Conservation (phyloP, 1,284 basidiomycete genomes). For the Ustilago vetiveriae region DNA sequence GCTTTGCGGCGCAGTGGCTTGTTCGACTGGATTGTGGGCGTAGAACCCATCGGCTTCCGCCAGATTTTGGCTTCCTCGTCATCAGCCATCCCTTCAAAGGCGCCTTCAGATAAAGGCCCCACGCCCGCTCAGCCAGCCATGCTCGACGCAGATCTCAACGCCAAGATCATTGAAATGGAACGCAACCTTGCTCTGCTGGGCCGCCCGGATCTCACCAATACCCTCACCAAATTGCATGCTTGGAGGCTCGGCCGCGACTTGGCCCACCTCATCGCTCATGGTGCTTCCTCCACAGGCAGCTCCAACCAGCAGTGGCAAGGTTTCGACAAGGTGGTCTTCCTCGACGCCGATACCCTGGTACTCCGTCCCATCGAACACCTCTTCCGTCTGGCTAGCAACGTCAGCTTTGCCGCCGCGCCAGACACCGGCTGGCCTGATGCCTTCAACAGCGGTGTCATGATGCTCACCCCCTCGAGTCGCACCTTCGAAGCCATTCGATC, state of each 20-base stretch:
- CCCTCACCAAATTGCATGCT: conserved; percentile 90
- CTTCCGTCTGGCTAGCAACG: conserved; percentile 36
- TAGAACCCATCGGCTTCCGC: conserved; percentile 70
- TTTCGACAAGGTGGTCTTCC: conserved; percentile 88
- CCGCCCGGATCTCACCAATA: conserved; percentile 87
- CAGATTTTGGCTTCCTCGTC: conserved; percentile 39
- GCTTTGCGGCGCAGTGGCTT: conserved; percentile 75
- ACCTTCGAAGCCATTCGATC: conserved; percentile 81
- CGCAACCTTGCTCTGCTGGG: conserved; percentile 82
- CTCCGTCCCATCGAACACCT: conserved; percentile 69
- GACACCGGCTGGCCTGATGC: conserved; percentile 99
- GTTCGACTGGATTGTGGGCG: conserved; percentile 87
- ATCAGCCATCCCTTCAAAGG: not conserved
- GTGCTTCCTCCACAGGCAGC: conserved; percentile 1
- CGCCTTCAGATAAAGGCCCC: not conserved
- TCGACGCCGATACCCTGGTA: conserved; percentile 95
- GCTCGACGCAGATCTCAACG: conserved; percentile 32
- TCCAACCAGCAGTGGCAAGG: conserved; percentile 69
- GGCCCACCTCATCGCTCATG: conserved; percentile 20
- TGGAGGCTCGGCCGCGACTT: conserved; percentile 76
- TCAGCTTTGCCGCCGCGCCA: conserved; percentile 78
- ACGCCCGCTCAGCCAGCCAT: not conserved
- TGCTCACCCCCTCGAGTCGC: conserved; percentile 80
- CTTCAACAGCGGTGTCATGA: conserved; percentile 95
- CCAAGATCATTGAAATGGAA: conserved; percentile 68